Evolutionary conservation across 768 basidiomycete species (phyloP).

Genomic region (Russula vinacea): DNA sequence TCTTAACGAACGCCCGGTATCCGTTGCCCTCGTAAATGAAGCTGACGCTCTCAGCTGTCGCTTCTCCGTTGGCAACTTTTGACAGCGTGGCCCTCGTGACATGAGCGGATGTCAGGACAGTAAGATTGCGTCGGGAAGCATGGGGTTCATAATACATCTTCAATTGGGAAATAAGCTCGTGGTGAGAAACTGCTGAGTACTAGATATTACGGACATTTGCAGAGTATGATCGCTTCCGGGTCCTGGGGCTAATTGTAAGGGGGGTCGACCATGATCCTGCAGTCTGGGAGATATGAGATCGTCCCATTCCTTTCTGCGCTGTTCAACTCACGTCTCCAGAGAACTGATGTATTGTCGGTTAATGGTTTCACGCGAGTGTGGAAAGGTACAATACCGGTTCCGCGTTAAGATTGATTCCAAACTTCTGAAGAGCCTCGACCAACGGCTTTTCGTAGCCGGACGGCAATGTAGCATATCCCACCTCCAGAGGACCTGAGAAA

Average conservation of each 20-base stretch:
- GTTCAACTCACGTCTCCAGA: constrained; percentile 21
- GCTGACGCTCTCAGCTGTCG: constrained; percentile 15
- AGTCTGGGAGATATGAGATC: constrained; percentile 13
- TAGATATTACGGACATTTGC: constrained; percentile 20
- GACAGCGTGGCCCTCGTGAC: constrained; percentile 3
- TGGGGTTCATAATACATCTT: constrained; percentile 32
- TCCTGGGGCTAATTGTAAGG: constrained; percentile 5
- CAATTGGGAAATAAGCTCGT: neutral
- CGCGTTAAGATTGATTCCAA: neutral
- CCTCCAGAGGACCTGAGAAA: constrained; percentile 20
- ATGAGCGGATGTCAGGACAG: constrained; percentile 25
- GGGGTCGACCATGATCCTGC: constrained; percentile 18
- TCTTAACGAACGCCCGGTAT: constrained; percentile 11
- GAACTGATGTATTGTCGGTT: constrained; percentile 12
- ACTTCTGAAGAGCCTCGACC: constrained; percentile 1
- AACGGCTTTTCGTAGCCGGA: neutral
- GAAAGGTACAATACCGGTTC: constrained; percentile 14
- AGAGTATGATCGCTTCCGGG: constrained; percentile 20
- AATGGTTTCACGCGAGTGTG: neutral
- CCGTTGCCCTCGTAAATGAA: constrained; percentile 23
- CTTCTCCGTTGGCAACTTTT: neutral
- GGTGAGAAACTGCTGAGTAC: too few species aligned
- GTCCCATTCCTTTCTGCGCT: neutral
- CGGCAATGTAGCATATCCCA: constrained; percentile 6
- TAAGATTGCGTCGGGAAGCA: constrained; percentile 28